Conservation (phyloP, 805 yeast species). For the Nakazawaea ishiwadae region DNA sequence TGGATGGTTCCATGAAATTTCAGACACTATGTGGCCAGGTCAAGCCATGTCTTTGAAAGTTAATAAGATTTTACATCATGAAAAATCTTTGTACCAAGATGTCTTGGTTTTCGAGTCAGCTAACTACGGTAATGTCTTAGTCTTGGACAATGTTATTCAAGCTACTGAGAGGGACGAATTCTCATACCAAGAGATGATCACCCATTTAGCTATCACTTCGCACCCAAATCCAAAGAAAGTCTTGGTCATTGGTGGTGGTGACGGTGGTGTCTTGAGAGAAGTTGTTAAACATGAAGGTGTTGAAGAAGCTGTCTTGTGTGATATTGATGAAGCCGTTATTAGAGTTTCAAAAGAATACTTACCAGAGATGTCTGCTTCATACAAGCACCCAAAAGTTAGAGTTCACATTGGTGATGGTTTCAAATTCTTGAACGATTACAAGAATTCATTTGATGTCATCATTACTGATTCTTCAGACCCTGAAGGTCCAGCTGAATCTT, state of each 20-base stretch:
- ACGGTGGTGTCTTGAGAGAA: slow-evolving; percentile 97
- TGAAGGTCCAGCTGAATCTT: slow-evolving; percentile 89
- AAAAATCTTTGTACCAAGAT: slow-evolving; percentile 87
- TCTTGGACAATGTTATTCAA: slow-evolving; percentile 91
- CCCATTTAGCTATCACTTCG: slow-evolving; percentile 87
- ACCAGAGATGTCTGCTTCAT: slow-evolving; percentile 83
- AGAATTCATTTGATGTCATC: slow-evolving; percentile 88
- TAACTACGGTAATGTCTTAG: slow-evolving; percentile 92
- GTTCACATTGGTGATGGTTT: slow-evolving; percentile 97
- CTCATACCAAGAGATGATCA: slow-evolving; percentile 97
- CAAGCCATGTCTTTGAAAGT: slow-evolving; percentile 93
- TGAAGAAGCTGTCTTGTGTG: slow-evolving; percentile 88
- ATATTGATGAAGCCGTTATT: slow-evolving; percentile 92
- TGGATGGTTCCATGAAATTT: slow-evolving; percentile 96
- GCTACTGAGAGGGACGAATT: slow-evolving; percentile 97
- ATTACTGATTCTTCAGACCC: slow-evolving; percentile 94
- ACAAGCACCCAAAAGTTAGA: slow-evolving; percentile 82
- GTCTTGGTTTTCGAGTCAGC: slow-evolving; percentile 90
- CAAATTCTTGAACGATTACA: slow-evolving; percentile 81
- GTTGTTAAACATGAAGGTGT: slow-evolving; percentile 83
- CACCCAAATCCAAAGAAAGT: slow-evolving; percentile 95
- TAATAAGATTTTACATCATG: slow-evolving; percentile 79
- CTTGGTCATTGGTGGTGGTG: slow-evolving; percentile 97
- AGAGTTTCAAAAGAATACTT: slow-evolving; percentile 80
- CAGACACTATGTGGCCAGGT: slow-evolving; percentile 98